A percentile compares a stretch with the other conserved stretches of the same genome.
phyloP scores from a whole-genome alignment of 1,139 yeast species.

The Zygosaccharomyces pseudobailii region DNA sequence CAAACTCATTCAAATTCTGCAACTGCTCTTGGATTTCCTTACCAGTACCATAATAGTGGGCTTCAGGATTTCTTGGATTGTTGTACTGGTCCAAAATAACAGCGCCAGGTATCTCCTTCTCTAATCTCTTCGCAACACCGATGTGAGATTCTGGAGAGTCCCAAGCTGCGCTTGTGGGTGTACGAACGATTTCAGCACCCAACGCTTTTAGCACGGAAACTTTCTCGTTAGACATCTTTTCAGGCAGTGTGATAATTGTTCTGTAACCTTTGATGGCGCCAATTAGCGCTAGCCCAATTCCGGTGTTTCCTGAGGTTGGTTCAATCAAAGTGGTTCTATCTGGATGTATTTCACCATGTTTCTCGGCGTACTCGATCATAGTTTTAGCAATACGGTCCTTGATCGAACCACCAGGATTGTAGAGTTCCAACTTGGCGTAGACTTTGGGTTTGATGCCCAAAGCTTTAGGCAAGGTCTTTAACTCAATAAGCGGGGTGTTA shows the following conservation, averaged over 20 bases:
- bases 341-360: conserved; percentile 72
- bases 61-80: conserved; percentile 74
- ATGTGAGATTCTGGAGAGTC: conserved; percentile 89
- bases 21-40: conserved; percentile 78
- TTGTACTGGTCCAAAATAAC: conserved; percentile 82
- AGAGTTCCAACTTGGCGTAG: conserved; percentile 81
- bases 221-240: conserved; percentile 89
- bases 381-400: conserved; percentile 92
- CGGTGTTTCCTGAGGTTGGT: conserved; percentile 87
- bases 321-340: conserved; percentile 76
- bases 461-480: conserved; percentile 74
- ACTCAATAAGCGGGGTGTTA: conserved; percentile 72
- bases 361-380: conserved; percentile 80
- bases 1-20: conserved; percentile 42
- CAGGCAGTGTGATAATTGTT: conserved; percentile 84
- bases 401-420: conserved; percentile 94
- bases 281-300: conserved; percentile 81
- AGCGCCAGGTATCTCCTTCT: conserved; percentile 81
- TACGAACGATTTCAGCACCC: conserved; percentile 87
- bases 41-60: conserved; percentile 84
- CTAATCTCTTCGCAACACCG: conserved; percentile 79
- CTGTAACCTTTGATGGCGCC: conserved; percentile 87
- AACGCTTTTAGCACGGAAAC: conserved; percentile 83
- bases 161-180: conserved; percentile 93
- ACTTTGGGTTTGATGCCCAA: conserved; percentile 73